Base-by-base conservation (phyloP, 164 flowering plant species). In the Brasenia schreberi region DNA sequence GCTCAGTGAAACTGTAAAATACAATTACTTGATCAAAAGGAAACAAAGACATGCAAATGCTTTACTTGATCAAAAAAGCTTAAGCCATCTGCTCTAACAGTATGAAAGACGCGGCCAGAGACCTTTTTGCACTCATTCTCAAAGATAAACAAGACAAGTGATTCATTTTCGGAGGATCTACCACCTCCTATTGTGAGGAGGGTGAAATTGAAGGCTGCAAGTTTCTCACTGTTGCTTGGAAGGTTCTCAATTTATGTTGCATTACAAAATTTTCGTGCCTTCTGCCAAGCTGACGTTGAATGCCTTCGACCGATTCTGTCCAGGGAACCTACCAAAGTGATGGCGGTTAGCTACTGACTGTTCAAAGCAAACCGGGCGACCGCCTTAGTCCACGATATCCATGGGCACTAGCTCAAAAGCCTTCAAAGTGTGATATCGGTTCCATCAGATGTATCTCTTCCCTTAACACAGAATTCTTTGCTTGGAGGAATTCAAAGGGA, bases 381-480 rank as follows among this genome's bases (percentile, higher is more conserved):
- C 0, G 10, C 62, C 42, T 3, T 60, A 60, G 27, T 27, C 73
- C 52, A 70, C 44, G 62, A 59, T 53, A 12, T 62, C 19, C 6
- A 60, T 6, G 19, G 19, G 19, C 69, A 45, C 44, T 18, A 23
- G 27, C 27, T 23, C 27, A 23, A 66, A 67, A 19, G 68, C 45
- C 42, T 59, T 70, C 49, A 70, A 45, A 65, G 27, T 23, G 27
- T 23, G 27, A 23, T 23, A 23, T 27, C 23, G 27, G 19, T 45
- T 0, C 96, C 95, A 23, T 92, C 96, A 43, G 79, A 86, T 0
- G 44, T 63, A 71, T 89, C 88, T 2, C 60, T 74, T 1, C 96
- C 95, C 70, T 69, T 80, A 49, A 89, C 64, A 74, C 98, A 53
- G 44, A 43, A 5, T 67, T 65, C 65, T 12, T 60, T 61, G 65